Base-by-base conservation (phyloP, 306 rosid species). In the Quercus mongolica region DNA sequence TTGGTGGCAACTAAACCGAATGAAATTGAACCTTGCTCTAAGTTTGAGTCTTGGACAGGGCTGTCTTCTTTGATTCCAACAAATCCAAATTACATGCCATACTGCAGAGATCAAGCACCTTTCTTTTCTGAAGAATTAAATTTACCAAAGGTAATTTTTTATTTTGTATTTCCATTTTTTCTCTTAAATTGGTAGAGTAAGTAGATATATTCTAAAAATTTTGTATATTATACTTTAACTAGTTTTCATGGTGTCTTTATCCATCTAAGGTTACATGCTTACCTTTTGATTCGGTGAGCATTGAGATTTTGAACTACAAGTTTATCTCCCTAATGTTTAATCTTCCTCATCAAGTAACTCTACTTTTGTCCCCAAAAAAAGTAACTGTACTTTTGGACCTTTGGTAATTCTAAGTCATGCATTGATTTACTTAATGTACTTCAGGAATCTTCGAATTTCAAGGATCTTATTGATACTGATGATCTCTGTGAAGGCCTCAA, bases 401-500 rank as follows among this genome's bases (percentile, higher is more conserved):
- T 31, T 65, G 44, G 23, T 31, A 64, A 68, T n/a, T 35, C 12
- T 35, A 2, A 35, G 26, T 35, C 25, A 35, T 68, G 51, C 26
- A 6, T 64, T 68, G n/a, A 17, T 17, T 25, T 62, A 74, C 62
- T 68, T 83, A 26, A 33, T 65, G 55, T 73, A 59, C 35, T 80
- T 84, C 90, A 89, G 89, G 91, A 87, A 44, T 80, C 81, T 75
- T 63, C 83, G 7, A 78, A 78, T 86, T 76, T 85, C 14, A 86
- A 87, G 81, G 87, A 94, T 79, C 74, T 82, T 35, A 87, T 63
- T 41, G 89, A 87, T 57, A 83, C 79, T 49, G 71, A 82, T 73
- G 89, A 81, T 74, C 75, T 90, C 26, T 88, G 86, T 74, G 88
- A 87, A 55, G 90, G 81, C 72, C 79, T 90, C 62, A 85, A 91